Evolutionary conservation across 2,329 filamentous ascomycete genomes (phyloP).

Genomic region (Trichoderma lentiforme): DNA sequence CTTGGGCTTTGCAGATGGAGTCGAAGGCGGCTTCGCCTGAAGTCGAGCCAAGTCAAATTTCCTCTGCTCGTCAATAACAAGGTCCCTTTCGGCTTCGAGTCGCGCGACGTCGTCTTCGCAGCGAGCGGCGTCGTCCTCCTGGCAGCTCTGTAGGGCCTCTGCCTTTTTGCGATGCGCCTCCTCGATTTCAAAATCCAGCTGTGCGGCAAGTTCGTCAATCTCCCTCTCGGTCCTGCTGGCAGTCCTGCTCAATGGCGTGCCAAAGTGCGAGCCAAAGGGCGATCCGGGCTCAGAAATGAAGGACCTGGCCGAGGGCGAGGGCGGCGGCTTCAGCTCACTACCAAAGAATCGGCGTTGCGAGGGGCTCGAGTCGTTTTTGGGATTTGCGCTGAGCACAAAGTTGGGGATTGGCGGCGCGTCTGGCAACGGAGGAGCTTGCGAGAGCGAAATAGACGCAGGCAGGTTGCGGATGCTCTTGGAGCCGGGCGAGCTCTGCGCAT

Average conservation of each 20-base stretch:
- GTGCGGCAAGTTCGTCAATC: constrained; percentile 18
- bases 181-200: constrained; percentile 17
- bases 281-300: constrained; percentile 13
- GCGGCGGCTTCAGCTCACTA: constrained; percentile 7
- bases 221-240: constrained; percentile 14
- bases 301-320: constrained; percentile 15
- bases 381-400: constrained; percentile 30
- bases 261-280: constrained; percentile 4
- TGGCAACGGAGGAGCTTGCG: constrained; percentile 23
- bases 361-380: constrained; percentile 27
- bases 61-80: constrained; percentile 48
- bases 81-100: constrained; percentile 46
- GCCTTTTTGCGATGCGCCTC: constrained; percentile 14
- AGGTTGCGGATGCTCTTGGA: constrained; percentile 21
- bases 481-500: constrained; percentile 18
- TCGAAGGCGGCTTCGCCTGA: constrained; percentile 42
- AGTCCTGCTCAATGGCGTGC: neutral
- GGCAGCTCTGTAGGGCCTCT: constrained; percentile 3
- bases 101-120: constrained; percentile 41
- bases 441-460: constrained; percentile 13
- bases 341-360: constrained; percentile 16
- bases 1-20: constrained; percentile 30
- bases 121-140: constrained; percentile 25
- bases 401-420: constrained; percentile 26
- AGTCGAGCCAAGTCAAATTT: constrained; percentile 46